These are phyloP conservation scores for Maudiozyma serrabonitensis DNA, from an alignment of 805 yeast genomes.

Conservation along the genomic window DNA sequence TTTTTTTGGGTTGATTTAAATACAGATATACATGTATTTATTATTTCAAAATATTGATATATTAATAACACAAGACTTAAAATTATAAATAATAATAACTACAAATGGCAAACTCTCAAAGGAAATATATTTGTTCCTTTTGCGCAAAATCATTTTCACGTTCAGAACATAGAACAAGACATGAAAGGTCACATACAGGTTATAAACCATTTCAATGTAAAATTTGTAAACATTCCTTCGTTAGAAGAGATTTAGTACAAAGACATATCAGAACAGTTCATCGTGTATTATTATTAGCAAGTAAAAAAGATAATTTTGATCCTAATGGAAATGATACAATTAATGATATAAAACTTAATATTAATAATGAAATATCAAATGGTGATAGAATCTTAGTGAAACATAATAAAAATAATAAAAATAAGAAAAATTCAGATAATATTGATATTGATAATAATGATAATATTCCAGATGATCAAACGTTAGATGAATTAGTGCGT, in stretches of 20 bases:
- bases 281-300: slow-evolving; percentile 13
- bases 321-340: not conserved
- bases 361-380: not conserved
- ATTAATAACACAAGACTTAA: too few species aligned
- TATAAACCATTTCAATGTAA: slow-evolving; percentile 72
- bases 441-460: not conserved
- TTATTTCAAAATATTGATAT: too few species aligned
- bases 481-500: not conserved
- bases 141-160: slow-evolving; percentile 77
- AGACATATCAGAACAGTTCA: slow-evolving; percentile 77
- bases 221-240: slow-evolving; percentile 63
- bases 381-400: too few species aligned
- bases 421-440: not conserved
- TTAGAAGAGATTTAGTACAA: slow-evolving; percentile 65
- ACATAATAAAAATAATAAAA: not conserved
- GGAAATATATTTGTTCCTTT: slow-evolving; percentile 66
- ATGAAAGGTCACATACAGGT: slow-evolving; percentile 71
- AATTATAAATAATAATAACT: too few species aligned
- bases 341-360: not conserved
- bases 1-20: too few species aligned
- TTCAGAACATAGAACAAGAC: slow-evolving; percentile 68
- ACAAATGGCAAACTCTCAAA: slow-evolving; percentile 32
- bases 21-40: too few species aligned
- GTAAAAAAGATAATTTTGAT: not conserved
- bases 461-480: not conserved